A percentile compares a stretch with the other conserved stretches of the same genome.
These are phyloP conservation scores for Rubroshorea leprosula DNA, from an alignment of 345 rosid species.

Conservation along the genomic window DNA sequence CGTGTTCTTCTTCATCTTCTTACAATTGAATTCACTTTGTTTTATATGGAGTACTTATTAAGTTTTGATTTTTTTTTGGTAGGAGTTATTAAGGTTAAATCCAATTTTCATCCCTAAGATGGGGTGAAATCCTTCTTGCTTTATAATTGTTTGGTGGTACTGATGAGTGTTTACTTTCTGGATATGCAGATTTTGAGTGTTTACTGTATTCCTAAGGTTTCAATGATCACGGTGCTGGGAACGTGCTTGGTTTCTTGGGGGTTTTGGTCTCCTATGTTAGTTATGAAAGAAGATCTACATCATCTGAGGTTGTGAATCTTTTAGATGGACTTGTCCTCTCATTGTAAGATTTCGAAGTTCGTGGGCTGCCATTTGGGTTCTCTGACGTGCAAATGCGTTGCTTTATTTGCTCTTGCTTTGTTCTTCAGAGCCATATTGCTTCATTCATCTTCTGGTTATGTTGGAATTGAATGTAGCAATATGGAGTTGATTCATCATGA, in stretches of 20 bases:
- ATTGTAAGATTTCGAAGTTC: slow-evolving; percentile 30
- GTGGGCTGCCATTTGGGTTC: slow-evolving; percentile 30
- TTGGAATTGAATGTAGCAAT: slow-evolving; percentile 15
- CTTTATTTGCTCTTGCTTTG: slow-evolving; percentile 43
- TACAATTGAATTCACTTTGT: too few species aligned
- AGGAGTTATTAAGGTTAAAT: too few species aligned
- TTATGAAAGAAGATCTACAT: slow-evolving; percentile 14
- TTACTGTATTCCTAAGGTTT: neutral
- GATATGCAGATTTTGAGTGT: slow-evolving; percentile 13
- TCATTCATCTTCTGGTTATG: slow-evolving; percentile 33
- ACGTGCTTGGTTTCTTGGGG: slow-evolving; percentile 4
- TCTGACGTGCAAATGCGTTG: slow-evolving; percentile 50
- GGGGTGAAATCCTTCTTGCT: too few species aligned
- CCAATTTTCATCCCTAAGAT: too few species aligned
- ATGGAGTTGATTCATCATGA: slow-evolving; percentile 16
- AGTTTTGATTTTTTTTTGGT: too few species aligned
- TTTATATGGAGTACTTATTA: too few species aligned
- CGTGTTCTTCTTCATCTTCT: too few species aligned
- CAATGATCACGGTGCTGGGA: neutral
- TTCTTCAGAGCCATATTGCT: slow-evolving; percentile 42
- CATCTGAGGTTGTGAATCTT: slow-evolving; percentile 12
- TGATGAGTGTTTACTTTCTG: neutral
- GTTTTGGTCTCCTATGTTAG: neutral
- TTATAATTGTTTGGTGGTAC: too few species aligned
- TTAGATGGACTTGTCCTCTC: slow-evolving; percentile 30